These are phyloP conservation scores for Chalaropsis ovoidea DNA, from an alignment of 2,329 filamentous ascomycete genomes.

Conservation along the genomic window DNA sequence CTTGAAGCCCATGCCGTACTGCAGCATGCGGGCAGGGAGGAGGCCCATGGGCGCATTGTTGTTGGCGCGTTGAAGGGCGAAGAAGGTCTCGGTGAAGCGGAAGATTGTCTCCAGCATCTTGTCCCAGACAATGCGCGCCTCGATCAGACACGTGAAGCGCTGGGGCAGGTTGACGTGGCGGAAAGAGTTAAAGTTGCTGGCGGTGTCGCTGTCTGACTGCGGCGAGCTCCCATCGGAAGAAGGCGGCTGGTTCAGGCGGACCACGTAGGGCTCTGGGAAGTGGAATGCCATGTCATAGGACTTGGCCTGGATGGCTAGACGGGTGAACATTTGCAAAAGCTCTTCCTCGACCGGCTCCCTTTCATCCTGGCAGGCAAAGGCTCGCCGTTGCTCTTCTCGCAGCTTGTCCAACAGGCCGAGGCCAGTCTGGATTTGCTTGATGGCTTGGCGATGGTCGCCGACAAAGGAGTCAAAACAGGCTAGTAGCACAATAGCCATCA, in stretches of 20 bases:
- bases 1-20: conserved; percentile 41
- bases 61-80: conserved; percentile 34
- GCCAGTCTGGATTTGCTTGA: conserved; percentile 51
- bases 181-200: neutral
- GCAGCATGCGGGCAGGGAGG: conserved; percentile 40
- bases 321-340: conserved; percentile 52
- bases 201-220: neutral
- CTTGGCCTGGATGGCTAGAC: conserved; percentile 55
- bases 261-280: conserved; percentile 52
- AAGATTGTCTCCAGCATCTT: conserved; percentile 47
- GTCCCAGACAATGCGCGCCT: conserved; percentile 50
- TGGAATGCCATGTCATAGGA: conserved; percentile 61
- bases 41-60: conserved; percentile 45
- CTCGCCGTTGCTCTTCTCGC: conserved; percentile 37
- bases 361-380: conserved; percentile 28
- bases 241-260: conserved; percentile 36
- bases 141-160: conserved; percentile 41
- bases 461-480: conserved; percentile 61
- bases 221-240: neutral
- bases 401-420: conserved; percentile 46
- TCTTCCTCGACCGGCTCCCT: conserved; percentile 46
- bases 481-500: conserved; percentile 56
- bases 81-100: conserved; percentile 49
- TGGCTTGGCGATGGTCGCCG: conserved; percentile 52
- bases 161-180: conserved; percentile 31